Evolutionary conservation across 257 asterid genomes (phyloP).

Genomic region (Anisodus acutangulus): DNA sequence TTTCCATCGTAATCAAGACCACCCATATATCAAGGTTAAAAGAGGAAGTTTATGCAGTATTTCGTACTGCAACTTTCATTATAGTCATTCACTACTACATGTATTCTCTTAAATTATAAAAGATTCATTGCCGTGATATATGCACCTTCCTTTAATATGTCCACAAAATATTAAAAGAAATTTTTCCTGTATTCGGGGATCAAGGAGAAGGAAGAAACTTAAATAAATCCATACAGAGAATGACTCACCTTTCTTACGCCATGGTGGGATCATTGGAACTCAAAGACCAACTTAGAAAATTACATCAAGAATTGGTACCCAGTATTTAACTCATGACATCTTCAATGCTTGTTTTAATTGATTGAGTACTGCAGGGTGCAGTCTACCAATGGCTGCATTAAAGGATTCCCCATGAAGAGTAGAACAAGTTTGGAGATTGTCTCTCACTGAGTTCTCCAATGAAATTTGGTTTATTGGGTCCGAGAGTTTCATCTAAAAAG

Average conservation of each 20-base stretch:
- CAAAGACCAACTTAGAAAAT: constrained; percentile 34
- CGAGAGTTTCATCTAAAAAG: constrained; percentile 69
- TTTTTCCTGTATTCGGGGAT: background rate
- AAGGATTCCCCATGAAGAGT: constrained; percentile 86
- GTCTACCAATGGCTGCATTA: constrained; percentile 72
- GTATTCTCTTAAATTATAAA: background rate
- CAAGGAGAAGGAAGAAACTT: constrained; percentile 9
- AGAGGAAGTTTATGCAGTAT: constrained; percentile 16
- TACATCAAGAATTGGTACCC: constrained; percentile 30
- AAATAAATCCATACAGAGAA: background rate
- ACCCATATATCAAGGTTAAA: constrained; percentile 11
- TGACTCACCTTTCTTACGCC: constrained; percentile 34
- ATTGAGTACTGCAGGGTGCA: constrained; percentile 81
- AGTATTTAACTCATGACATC: constrained; percentile 60
- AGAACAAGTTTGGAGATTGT: constrained; percentile 89
- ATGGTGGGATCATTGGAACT: constrained; percentile 29
- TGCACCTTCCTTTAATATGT: constrained; percentile 5
- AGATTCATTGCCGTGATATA: background rate
- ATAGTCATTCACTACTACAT: background rate
- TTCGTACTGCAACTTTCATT: constrained; percentile 8
- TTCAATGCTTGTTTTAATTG: constrained; percentile 86
- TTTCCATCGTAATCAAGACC: background rate
- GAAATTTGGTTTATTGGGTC: constrained; percentile 85
- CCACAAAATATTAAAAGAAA: background rate
- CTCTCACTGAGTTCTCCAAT: constrained; percentile 79